These are phyloP conservation scores for Chlamydomonas sp. DNA, from an alignment of 139 green algal genomes.

Conservation along the genomic window DNA sequence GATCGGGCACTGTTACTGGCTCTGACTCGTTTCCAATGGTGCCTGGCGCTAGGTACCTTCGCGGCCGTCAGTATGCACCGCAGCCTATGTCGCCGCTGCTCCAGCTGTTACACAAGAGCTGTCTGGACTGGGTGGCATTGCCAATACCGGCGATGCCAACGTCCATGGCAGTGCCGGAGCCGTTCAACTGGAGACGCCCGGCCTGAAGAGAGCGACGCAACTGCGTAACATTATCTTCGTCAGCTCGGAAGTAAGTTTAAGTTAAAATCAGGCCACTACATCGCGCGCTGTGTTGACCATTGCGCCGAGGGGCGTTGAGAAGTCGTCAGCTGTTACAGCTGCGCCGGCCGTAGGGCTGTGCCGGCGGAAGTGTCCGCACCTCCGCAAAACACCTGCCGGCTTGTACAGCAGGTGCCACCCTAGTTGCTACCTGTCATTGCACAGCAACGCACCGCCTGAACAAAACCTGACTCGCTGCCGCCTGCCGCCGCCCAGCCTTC, in stretches of 20 bases:
- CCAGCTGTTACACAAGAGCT: too few species aligned
- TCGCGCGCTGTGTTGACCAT: background rate
- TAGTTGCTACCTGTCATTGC: too few species aligned
- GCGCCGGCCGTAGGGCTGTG: too few species aligned
- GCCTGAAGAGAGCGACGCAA: conserved; percentile 15
- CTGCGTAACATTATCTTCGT: conserved; percentile 66
- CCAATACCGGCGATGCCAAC: conserved; percentile 11
- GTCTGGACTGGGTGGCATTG: background rate
- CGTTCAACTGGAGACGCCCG: background rate
- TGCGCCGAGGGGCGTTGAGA: background rate
- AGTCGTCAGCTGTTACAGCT: too few species aligned
- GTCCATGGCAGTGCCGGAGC: conserved; percentile 15
- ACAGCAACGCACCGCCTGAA: too few species aligned
- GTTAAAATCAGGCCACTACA: too few species aligned
- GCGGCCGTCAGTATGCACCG: background rate
- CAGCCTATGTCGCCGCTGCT: background rate
- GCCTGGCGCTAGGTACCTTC: background rate
- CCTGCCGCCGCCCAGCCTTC: too few species aligned
- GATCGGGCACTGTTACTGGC: background rate
- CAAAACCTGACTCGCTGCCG: too few species aligned
- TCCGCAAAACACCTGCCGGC: too few species aligned
- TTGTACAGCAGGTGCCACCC: too few species aligned
- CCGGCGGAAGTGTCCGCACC: too few species aligned
- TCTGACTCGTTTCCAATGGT: background rate
- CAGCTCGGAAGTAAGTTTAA: conserved; percentile 48